phyloP scores from a whole-genome alignment of 2,329 filamentous ascomycete genomes.

The Verticillium longisporum region DNA sequence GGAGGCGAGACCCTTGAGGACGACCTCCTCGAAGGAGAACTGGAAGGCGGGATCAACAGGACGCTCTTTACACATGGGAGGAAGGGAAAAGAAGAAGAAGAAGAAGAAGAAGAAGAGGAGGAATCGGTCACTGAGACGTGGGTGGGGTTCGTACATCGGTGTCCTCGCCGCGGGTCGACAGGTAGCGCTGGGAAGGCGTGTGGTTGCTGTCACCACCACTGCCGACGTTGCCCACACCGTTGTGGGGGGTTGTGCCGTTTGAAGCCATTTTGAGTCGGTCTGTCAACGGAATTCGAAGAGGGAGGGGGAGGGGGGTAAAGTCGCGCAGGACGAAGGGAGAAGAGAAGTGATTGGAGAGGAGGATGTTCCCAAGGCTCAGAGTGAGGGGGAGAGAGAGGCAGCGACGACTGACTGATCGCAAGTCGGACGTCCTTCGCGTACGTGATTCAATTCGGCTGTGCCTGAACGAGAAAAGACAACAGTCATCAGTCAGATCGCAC shows the following conservation, averaged over 20 bases:
- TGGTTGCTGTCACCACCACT: conserved; percentile 26
- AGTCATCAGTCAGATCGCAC: neutral
- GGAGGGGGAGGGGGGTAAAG: neutral
- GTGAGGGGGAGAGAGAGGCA: neutral
- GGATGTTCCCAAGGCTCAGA: no score
- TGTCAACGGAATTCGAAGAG: neutral
- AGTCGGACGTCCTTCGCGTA: neutral
- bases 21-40: conserved; percentile 87
- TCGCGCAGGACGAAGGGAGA: neutral
- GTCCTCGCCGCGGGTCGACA: conserved; percentile 45
- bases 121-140: neutral
- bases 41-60: conserved; percentile 22
- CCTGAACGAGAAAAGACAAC: neutral
- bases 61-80: neutral
- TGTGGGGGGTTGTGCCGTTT: conserved; percentile 23
- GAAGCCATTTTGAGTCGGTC: conserved; percentile 28
- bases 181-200: conserved; percentile 39
- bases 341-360: no score
- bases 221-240: neutral
- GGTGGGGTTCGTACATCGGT: conserved; percentile 30
- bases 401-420: neutral
- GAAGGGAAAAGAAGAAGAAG: no score
- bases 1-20: conserved; percentile 78
- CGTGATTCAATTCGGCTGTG: neutral
- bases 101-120: neutral